phyloP scores from a whole-genome alignment of 2,329 filamentous ascomycete species.

The Alternaria arborescens region DNA sequence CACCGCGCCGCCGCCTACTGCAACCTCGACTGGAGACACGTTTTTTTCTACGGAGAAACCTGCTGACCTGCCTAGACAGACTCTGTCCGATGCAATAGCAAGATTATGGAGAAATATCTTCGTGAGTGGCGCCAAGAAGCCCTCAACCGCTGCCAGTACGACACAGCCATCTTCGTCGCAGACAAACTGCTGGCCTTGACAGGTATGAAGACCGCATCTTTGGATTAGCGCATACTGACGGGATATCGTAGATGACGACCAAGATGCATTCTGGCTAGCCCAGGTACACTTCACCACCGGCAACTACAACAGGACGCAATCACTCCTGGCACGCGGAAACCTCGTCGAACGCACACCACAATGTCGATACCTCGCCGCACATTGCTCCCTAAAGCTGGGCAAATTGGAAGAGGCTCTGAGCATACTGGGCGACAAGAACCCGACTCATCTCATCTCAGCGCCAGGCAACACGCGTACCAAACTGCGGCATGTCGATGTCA shows the following conservation, averaged over 20 bases:
- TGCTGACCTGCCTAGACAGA: background rate
- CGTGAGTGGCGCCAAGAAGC: conserved; percentile 95
- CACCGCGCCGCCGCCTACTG: conserved; percentile 5
- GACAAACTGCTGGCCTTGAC: conserved; percentile 96
- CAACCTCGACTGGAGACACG: conserved; percentile 5
- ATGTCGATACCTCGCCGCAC: conserved; percentile 90
- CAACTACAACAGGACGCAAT: conserved; percentile 91
- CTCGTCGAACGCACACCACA: conserved; percentile 82
- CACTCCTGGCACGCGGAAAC: conserved; percentile 84
- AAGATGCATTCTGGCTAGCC: conserved; percentile 97
- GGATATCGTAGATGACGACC: conserved; percentile 75
- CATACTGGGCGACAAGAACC: conserved; percentile 90
- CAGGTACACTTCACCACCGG: conserved; percentile 96
- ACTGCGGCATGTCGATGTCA: conserved; percentile 70
- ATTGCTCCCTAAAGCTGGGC: conserved; percentile 92
- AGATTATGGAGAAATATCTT: conserved; percentile 86
- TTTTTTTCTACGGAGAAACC: background rate
- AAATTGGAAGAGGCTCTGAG: conserved; percentile 88
- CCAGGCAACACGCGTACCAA: conserved; percentile 73
- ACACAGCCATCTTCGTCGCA: conserved; percentile 94
- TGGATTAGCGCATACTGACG: conserved; percentile 17
- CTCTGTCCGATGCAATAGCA: conserved; percentile 13
- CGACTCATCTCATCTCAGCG: conserved; percentile 82
- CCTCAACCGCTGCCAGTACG: conserved; percentile 93
- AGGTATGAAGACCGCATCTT: conserved; percentile 63